Evolutionary conservation across 2,329 filamentous ascomycete species (phyloP).

Genomic region (Lachnellula suecica): DNA sequence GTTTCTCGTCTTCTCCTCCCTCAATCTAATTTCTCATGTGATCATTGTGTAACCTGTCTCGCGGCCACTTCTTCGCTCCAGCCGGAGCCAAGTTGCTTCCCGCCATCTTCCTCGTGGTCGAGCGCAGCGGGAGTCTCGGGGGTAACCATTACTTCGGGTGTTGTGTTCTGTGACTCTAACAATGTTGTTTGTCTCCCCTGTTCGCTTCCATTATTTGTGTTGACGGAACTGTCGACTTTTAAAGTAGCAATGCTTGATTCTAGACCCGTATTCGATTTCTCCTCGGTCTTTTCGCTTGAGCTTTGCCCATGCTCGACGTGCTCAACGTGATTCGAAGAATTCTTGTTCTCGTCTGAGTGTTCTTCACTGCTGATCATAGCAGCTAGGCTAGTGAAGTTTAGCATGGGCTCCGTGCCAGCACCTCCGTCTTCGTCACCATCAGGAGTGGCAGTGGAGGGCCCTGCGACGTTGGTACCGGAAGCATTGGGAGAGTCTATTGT

Average conservation of each 20-base stretch:
- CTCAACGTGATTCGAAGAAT: slow-evolving; percentile 27
- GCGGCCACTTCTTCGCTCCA: slow-evolving; percentile 14
- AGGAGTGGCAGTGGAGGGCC: slow-evolving; percentile 34
- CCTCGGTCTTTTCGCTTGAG: slow-evolving; percentile 10
- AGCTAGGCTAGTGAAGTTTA: slow-evolving; percentile 86
- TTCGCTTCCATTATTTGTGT: background rate
- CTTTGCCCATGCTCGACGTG: slow-evolving; percentile 19
- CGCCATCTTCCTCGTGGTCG: slow-evolving; percentile 19
- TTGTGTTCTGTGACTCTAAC: slow-evolving; percentile 16
- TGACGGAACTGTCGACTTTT: slow-evolving; percentile 14
- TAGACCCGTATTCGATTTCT: slow-evolving; percentile 7
- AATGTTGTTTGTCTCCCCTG: slow-evolving; percentile 11
- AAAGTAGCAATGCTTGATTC: slow-evolving; percentile 30
- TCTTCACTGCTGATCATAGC: slow-evolving; percentile 75
- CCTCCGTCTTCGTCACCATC: slow-evolving; percentile 52
- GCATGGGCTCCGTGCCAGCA: slow-evolving; percentile 70
- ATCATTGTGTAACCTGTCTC: slow-evolving; percentile 24
- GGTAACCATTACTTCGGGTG: slow-evolving; percentile 29
- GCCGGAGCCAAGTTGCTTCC: slow-evolving; percentile 27
- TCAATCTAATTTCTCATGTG: background rate
- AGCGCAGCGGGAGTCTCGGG: slow-evolving; percentile 26
- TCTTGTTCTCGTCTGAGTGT: slow-evolving; percentile 37
- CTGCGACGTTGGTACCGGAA: slow-evolving; percentile 52
- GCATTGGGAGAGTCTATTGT: slow-evolving; percentile 51
- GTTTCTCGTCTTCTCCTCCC: slow-evolving; percentile 6